A percentile compares a stretch with the other conserved stretches of the same genome.
phyloP scores from a whole-genome alignment of 2,329 filamentous ascomycete genomes.

The Tolypocladium guangdongense region DNA sequence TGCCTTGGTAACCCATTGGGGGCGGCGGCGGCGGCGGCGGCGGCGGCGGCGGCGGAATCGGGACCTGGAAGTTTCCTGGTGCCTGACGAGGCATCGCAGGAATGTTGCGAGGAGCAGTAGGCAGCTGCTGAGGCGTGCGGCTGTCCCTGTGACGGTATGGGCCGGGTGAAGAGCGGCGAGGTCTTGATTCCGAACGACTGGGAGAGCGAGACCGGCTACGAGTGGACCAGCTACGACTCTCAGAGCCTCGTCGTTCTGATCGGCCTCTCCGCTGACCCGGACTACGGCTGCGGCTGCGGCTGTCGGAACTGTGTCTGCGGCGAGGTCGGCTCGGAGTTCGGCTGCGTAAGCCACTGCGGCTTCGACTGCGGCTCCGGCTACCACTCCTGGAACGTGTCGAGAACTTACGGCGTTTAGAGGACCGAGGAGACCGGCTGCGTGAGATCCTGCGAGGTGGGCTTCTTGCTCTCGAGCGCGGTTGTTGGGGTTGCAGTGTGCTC shows the following conservation, averaged over 20 bases:
- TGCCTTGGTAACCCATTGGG: constrained; percentile 26
- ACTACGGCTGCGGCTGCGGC: constrained; percentile 11
- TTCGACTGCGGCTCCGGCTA: constrained; percentile 19
- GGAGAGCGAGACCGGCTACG: constrained; percentile 10
- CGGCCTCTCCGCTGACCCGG: constrained; percentile 6
- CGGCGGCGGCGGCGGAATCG: constrained; percentile 4
- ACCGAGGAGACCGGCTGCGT: constrained; percentile 13
- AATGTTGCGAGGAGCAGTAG: background rate
- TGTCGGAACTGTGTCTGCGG: background rate
- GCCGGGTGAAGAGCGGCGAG: constrained; percentile 15
- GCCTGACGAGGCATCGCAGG: background rate
- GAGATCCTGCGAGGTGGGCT: constrained; percentile 17
- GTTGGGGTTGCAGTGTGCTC: background rate
- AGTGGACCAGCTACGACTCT: constrained; percentile 12
- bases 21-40: constrained; percentile 7
- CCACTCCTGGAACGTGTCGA: constrained; percentile 4
- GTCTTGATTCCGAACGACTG: background rate
- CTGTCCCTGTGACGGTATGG: constrained; percentile 4
- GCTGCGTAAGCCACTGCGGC: constrained; percentile 18
- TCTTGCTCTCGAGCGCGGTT: constrained; percentile 18
- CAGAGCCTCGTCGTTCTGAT: constrained; percentile 10
- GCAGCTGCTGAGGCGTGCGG: constrained; percentile 16
- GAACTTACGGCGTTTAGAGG: background rate
- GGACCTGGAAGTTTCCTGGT: background rate
- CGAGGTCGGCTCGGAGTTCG: constrained; percentile 9